Conservation (phyloP, 2,329 filamentous ascomycete species). For the Aspergillus proliferans region DNA sequence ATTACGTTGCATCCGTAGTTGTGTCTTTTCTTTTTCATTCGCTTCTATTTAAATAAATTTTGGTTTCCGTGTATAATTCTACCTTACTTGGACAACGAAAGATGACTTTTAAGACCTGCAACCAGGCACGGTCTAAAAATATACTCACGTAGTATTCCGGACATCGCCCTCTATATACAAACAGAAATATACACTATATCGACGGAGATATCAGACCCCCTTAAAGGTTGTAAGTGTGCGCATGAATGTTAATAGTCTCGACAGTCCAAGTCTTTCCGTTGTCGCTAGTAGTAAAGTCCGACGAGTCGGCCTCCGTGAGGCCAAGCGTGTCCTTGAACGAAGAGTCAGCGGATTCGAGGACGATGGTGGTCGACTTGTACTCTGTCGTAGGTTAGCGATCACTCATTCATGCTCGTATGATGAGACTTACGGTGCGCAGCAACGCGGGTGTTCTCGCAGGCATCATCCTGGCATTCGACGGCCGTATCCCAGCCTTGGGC, state of each 20-base stretch:
- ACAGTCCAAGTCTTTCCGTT: constrained; percentile 23
- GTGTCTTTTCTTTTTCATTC: background rate
- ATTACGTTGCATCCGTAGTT: constrained; percentile 8
- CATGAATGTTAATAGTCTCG: constrained; percentile 21
- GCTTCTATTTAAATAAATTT: no score
- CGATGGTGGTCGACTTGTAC: constrained; percentile 18
- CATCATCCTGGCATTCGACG: constrained; percentile 25
- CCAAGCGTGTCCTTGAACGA: constrained; percentile 22
- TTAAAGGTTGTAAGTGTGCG: constrained; percentile 18
- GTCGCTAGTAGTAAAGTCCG: constrained; percentile 20
- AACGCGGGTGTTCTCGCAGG: constrained; percentile 17
- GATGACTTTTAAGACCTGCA: no score
- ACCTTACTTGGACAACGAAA: no score
- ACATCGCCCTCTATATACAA: no score
- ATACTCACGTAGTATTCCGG: no score
- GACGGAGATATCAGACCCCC: background rate
- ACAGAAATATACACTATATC: no score
- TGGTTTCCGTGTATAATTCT: no score
- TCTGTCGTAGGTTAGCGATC: background rate
- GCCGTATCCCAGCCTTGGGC: constrained; percentile 29
- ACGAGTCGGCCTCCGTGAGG: constrained; percentile 20
- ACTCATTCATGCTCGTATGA: background rate
- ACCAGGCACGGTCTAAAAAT: no score
- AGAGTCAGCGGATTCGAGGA: constrained; percentile 21
- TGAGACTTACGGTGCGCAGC: constrained; percentile 23